A percentile compares a stretch with the other conserved stretches of the same genome.
Conservation (phyloP, 1,284 basidiomycete species). For the Austropuccinia psidii region DNA sequence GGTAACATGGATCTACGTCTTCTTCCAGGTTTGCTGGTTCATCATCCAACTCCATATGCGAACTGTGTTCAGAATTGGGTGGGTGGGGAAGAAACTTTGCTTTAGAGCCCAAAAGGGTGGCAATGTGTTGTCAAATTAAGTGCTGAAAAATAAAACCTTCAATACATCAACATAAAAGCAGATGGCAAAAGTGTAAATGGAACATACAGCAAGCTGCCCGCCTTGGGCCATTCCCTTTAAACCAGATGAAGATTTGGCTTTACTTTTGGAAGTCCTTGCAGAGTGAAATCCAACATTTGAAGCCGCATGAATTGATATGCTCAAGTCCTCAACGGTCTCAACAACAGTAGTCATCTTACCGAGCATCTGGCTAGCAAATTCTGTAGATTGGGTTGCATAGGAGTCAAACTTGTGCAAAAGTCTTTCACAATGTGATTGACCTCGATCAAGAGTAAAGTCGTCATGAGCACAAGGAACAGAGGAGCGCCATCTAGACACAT, state of each 20-base stretch:
- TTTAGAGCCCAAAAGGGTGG: conserved; percentile 6
- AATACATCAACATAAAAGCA: too few relatives aligned
- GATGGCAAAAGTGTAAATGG: too few relatives aligned
- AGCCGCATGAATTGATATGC: background rate
- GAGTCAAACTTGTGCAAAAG: background rate
- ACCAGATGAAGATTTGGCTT: too few relatives aligned
- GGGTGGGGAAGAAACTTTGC: background rate
- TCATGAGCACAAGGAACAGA: background rate
- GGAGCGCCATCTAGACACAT: conserved; percentile 3
- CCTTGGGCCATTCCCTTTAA: too few relatives aligned
- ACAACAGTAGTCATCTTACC: background rate
- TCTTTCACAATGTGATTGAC: background rate
- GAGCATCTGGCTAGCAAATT: background rate
- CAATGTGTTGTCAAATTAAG: conserved; percentile 2
- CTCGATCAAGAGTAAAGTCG: background rate
- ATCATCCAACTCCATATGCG: conserved; percentile 1
- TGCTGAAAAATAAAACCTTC: background rate
- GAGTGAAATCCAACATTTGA: too few relatives aligned
- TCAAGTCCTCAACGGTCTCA: background rate
- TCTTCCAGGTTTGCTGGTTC: background rate
- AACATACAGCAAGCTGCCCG: too few relatives aligned
- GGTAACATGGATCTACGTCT: conserved; percentile 1
- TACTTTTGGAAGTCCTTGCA: too few relatives aligned
- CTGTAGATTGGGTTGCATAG: background rate
- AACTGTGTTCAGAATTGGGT: background rate